A percentile compares a stretch with the other conserved stretches of the same genome.
These are phyloP conservation scores for Rhipidocladum racemiflorum DNA, from an alignment of 176 grass and related monocot species.

Conservation along the genomic window DNA sequence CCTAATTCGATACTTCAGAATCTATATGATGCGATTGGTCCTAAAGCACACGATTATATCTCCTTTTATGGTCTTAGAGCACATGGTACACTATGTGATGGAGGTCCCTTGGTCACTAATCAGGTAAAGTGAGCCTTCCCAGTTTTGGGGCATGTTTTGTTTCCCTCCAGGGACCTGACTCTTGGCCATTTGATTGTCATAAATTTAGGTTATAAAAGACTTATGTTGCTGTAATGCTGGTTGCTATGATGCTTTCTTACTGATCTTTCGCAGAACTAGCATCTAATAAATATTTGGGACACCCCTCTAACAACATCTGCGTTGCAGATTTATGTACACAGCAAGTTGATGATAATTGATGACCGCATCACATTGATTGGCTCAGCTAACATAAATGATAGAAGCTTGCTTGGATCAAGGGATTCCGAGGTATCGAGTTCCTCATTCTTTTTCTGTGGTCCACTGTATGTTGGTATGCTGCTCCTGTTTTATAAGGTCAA, in stretches of 20 bases:
- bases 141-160: constrained; percentile 1
- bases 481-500: background rate
- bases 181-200: background rate
- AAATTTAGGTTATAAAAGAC: background rate
- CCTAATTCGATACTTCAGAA: constrained; percentile 96
- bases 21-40: constrained; percentile 77
- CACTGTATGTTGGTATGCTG: constrained; percentile 7
- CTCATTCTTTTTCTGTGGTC: background rate
- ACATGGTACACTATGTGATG: constrained; percentile 71
- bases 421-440: constrained; percentile 85
- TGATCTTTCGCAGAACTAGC: background rate
- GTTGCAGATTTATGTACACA: constrained; percentile 91
- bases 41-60: constrained; percentile 87
- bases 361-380: constrained; percentile 91
- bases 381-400: constrained; percentile 98
- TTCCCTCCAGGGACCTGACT: background rate
- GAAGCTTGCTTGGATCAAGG: constrained; percentile 96
- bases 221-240: background rate
- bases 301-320: constrained; percentile 11
- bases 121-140: constrained; percentile 51
- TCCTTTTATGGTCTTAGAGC: constrained; percentile 96
- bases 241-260: background rate
- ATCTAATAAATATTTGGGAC: constrained; percentile 22
- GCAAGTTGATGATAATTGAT: constrained; percentile 99
- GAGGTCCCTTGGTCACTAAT: constrained; percentile 81